These are phyloP conservation scores for Pythium grandisporangium DNA, from an alignment of 352 stramenopile species.

Conservation along the genomic window DNA sequence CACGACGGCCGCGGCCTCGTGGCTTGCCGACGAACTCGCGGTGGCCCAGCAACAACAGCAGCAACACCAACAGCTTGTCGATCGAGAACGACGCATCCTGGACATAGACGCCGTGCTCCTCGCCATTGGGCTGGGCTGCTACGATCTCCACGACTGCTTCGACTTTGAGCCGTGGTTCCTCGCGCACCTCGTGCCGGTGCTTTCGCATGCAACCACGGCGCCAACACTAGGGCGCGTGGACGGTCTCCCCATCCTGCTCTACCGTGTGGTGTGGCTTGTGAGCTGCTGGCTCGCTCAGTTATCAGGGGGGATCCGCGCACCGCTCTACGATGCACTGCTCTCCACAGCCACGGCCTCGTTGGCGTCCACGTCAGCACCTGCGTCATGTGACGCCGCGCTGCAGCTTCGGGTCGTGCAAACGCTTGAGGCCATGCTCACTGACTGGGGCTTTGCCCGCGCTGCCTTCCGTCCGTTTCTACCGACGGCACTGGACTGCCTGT, in stretches of 20 bases:
- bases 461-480: conserved; percentile 63
- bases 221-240: conserved; percentile 32
- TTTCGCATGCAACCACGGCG: conserved; percentile 19
- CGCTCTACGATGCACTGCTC: conserved; percentile 72
- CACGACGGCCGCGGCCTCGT: conserved; percentile 37
- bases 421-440: conserved; percentile 67
- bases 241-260: conserved; percentile 55
- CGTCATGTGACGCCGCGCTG: conserved; percentile 60
- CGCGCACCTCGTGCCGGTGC: conserved; percentile 55
- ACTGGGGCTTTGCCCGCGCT: conserved; percentile 76
- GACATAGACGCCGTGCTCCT: conserved; percentile 76
- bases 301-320: conserved; percentile 46
- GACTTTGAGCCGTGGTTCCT: conserved; percentile 86
- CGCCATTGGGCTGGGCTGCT: conserved; percentile 71
- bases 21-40: conserved; percentile 22
- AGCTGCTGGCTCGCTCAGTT: conserved; percentile 83
- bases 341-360: conserved; percentile 24
- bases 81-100: no score
- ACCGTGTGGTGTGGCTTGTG: conserved; percentile 79
- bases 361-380: conserved; percentile 11
- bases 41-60: conserved; percentile 15
- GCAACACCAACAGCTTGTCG: no score
- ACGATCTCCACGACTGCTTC: conserved; percentile 82
- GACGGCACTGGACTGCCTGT: conserved; percentile 49
- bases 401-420: conserved; percentile 70